These are phyloP conservation scores for Berberis thunbergii DNA, from an alignment of 164 flowering plant species.

Conservation along the genomic window DNA sequence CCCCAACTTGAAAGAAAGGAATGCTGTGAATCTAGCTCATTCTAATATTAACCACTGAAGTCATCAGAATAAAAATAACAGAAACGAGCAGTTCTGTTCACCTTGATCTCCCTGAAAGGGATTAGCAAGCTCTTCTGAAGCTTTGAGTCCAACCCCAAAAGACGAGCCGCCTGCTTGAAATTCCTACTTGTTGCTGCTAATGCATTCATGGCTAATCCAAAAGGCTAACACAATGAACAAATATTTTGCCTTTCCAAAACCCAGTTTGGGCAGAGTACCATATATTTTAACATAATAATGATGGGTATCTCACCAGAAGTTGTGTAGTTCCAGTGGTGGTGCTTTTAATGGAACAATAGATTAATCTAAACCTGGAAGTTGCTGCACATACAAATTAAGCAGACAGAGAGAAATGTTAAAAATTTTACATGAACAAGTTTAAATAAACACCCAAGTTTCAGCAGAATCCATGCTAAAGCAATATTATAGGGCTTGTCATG, in stretches of 20 bases:
- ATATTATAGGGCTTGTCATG: not conserved
- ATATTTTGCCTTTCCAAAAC: not conserved
- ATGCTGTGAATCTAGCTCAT: too few relatives aligned
- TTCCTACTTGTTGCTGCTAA: slow-evolving; percentile 86
- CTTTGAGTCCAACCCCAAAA: slow-evolving; percentile 83
- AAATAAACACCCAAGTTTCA: too few relatives aligned
- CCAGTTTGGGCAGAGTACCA: not conserved
- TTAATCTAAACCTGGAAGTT: not conserved
- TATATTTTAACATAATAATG: not conserved
- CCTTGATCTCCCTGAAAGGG: slow-evolving; percentile 98
- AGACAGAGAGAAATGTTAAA: too few relatives aligned
- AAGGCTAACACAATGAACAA: not conserved
- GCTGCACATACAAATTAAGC: too few relatives aligned
- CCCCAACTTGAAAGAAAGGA: too few relatives aligned
- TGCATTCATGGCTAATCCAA: slow-evolving; percentile 59
- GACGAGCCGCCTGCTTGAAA: slow-evolving; percentile 76
- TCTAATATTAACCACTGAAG: not conserved
- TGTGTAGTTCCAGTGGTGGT: not conserved
- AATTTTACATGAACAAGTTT: too few relatives aligned
- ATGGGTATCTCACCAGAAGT: slow-evolving; percentile 4
- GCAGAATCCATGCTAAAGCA: too few relatives aligned
- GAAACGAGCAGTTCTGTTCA: slow-evolving; percentile 7
- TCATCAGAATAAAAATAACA: not conserved
- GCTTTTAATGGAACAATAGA: not conserved
- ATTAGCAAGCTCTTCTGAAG: slow-evolving; percentile 87